Evolutionary conservation across 441 rosid genomes (phyloP), one percentile per base, ranked within the genome.

Genomic region (Erysimum cheiri): DNA sequence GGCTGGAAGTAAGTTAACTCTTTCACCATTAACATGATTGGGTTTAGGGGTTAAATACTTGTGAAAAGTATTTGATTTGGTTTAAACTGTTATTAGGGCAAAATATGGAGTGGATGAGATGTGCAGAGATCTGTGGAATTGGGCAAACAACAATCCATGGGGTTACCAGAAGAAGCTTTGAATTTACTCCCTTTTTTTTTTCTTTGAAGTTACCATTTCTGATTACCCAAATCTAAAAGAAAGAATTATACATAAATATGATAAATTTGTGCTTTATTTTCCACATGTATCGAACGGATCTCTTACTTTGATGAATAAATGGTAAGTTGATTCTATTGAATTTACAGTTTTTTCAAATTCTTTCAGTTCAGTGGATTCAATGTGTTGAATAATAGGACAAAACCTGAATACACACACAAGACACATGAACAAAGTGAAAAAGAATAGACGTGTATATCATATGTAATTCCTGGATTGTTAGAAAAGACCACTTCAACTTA

Each of bases 81-180:
- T 50, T 44, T 58, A 4, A 49, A 71, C 24, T 62, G 19, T 63
- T 3, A 24, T 24, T 5, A 88, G 94, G 87, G 90, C 90, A 26
- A 85, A 82, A 71, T 87, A 87, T 78, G 91, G 90, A 43, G 76
- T 87, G 24, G 82, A 72, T 8, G 94, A 87, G 75, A 87, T 88
- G 90, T 87, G 94, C 80, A 77, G 83, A 72, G 88, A 85, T 36
- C 94, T 85, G 62, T 87, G 94, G 94, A 86, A 81, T 7, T 88
- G 94, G 91, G 90, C 83, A 13, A 79, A 80, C 75, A 82, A 76
- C 54, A 83, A 87, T 70, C 92, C 88, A 63, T 72, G 74, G 86
- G 92, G 95, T 47, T 88, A 85, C 78, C 85, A 81, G 63, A 78
- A 81, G 36, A 77, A 84, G 77, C 81, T 78, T 53, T 86, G 80